Percentiles rank a stretch among this genome's conserved stretches.
phyloP scores from a whole-genome alignment of 2,329 filamentous ascomycete genomes.

The Trichophyton simii region DNA sequence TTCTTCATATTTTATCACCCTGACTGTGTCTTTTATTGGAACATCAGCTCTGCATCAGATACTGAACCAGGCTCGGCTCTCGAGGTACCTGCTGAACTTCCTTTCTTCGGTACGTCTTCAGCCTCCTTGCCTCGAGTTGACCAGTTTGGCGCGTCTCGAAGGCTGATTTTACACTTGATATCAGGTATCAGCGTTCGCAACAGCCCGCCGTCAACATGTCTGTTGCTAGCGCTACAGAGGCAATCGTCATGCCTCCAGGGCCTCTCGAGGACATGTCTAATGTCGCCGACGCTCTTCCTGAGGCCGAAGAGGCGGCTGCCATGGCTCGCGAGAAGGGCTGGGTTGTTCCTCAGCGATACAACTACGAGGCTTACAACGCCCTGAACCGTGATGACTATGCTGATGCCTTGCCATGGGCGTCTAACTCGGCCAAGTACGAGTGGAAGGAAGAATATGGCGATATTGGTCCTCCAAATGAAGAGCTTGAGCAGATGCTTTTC shows the following conservation, averaged over 20 bases:
- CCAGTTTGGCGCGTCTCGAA: neutral
- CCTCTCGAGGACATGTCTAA: neutral
- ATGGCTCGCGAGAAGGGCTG: slow-evolving; percentile 30
- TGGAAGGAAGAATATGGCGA: slow-evolving; percentile 82
- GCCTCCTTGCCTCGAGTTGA: neutral
- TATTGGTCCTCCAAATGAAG: slow-evolving; percentile 56
- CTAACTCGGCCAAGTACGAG: slow-evolving; percentile 58
- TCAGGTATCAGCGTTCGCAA: neutral
- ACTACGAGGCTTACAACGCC: slow-evolving; percentile 25
- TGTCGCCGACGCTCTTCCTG: slow-evolving; percentile 8
- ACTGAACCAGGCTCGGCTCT: too few species aligned
- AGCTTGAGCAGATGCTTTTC: slow-evolving; percentile 68
- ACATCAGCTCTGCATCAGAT: neutral
- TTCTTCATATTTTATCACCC: neutral
- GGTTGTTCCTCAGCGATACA: slow-evolving; percentile 25
- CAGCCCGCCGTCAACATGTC: neutral
- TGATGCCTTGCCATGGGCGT: slow-evolving; percentile 34
- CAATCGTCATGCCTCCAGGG: neutral
- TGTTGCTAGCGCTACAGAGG: neutral
- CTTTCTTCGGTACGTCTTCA: neutral
- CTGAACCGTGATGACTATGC: slow-evolving; percentile 13
- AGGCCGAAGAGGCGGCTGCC: slow-evolving; percentile 20
- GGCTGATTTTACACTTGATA: neutral
- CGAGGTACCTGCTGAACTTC: neutral
- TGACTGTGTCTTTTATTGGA: neutral